A percentile compares a stretch with the other conserved stretches of the same genome.
These are phyloP conservation scores for Eutypa lata DNA, from an alignment of 2,329 filamentous ascomycete species.

Conservation along the genomic window DNA sequence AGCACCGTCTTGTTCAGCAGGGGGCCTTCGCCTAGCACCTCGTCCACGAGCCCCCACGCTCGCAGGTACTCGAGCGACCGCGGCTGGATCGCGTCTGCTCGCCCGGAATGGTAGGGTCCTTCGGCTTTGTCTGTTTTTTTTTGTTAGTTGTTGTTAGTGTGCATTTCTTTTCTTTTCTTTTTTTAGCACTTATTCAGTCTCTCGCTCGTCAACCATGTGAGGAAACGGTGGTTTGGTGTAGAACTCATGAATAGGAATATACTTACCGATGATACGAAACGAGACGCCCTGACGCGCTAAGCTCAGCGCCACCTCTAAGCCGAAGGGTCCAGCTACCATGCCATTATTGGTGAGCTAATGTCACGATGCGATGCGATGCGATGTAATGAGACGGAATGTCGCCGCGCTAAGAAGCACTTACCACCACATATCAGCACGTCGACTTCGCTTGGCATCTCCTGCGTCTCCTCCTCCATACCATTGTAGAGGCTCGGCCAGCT, in stretches of 20 bases:
- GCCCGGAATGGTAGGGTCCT: constrained; percentile 18
- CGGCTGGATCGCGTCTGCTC: constrained; percentile 16
- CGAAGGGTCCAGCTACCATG: constrained; percentile 31
- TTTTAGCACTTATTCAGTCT: too few species aligned
- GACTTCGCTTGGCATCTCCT: constrained; percentile 22
- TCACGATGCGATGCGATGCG: too few species aligned
- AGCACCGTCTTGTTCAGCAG: constrained; percentile 28
- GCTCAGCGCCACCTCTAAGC: constrained; percentile 26
- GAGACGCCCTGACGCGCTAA: constrained; percentile 29
- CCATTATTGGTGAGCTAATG: neutral
- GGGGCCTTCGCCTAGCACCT: constrained; percentile 31
- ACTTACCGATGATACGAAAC: constrained; percentile 31
- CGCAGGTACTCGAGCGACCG: constrained; percentile 13
- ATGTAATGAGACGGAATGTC: too few species aligned
- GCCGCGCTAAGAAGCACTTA: constrained; percentile 12
- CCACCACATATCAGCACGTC: constrained; percentile 33
- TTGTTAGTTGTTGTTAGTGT: too few species aligned
- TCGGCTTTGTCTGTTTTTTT: constrained; percentile 24
- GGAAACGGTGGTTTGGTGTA: too few species aligned
- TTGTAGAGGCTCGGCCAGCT: neutral
- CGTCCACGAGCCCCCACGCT: constrained; percentile 12
- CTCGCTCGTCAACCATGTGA: too few species aligned
- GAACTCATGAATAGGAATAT: too few species aligned
- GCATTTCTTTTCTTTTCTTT: too few species aligned
- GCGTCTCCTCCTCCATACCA: neutral